phyloP scores from a whole-genome alignment of 768 basidiomycete species.

The Pisolithus orientalis region DNA sequence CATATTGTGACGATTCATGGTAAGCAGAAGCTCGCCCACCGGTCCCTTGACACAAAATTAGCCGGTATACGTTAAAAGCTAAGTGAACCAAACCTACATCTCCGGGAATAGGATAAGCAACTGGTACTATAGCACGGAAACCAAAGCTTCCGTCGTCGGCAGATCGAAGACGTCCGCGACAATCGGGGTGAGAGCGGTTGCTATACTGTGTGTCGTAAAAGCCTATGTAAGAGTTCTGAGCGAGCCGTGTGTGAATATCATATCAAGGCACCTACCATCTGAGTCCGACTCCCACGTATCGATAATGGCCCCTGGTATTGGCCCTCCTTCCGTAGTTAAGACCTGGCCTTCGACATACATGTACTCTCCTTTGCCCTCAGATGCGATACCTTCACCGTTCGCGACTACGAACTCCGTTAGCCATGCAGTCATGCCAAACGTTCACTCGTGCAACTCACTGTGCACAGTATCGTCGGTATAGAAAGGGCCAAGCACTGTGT shows the following conservation, averaged over 20 bases:
- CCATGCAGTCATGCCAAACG: not conserved
- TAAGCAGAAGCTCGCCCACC: constrained; percentile 54
- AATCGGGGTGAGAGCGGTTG: constrained; percentile 55
- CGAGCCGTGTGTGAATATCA: constrained; percentile 29
- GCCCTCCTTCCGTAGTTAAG: constrained; percentile 50
- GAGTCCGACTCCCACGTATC: constrained; percentile 85
- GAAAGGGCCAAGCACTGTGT: constrained; percentile 79
- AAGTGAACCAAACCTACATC: constrained; percentile 38
- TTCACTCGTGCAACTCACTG: constrained; percentile 33
- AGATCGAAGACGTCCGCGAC: constrained; percentile 58
- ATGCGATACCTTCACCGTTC: constrained; percentile 72
- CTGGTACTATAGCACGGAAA: constrained; percentile 66
- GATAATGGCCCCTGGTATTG: constrained; percentile 58
- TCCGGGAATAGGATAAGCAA: constrained; percentile 68
- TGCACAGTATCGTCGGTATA: constrained; percentile 72
- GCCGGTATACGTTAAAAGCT: constrained; percentile 1
- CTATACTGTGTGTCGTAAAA: constrained; percentile 48
- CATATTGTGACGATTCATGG: constrained; percentile 63
- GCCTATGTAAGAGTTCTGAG: constrained; percentile 4
- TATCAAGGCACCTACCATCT: constrained; percentile 33
- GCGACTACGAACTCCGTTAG: constrained; percentile 36
- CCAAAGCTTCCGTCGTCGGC: constrained; percentile 58
- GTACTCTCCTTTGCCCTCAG: constrained; percentile 82
- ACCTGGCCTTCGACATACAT: constrained; percentile 76
- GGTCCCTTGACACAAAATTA: constrained; percentile 44